phyloP scores from a whole-genome alignment of 345 rosid species.

The Theobroma cacao region DNA sequence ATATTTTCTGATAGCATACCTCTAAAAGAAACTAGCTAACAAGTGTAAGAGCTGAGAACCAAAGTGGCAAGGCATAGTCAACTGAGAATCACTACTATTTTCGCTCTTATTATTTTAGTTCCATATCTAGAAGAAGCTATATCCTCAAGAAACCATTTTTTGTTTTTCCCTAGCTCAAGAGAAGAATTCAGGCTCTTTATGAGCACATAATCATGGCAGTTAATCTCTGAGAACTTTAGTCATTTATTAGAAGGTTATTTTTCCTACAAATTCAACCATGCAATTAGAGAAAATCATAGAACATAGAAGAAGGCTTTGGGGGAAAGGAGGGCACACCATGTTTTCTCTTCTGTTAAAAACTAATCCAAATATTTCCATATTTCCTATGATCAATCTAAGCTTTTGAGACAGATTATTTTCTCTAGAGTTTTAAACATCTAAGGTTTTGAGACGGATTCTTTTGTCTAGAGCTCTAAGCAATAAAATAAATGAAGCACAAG shows the following conservation, averaged over 20 bases:
- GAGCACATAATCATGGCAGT: background rate
- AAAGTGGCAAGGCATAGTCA: background rate
- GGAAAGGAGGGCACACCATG: background rate
- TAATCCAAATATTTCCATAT: background rate
- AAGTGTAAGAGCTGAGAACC: background rate
- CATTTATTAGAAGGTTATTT: background rate
- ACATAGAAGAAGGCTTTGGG: background rate
- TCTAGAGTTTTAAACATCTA: background rate
- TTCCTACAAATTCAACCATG: background rate
- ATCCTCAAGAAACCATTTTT: background rate
- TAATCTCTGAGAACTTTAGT: background rate
- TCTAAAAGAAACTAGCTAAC: background rate
- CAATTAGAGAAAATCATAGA: background rate
- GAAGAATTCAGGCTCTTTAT: background rate
- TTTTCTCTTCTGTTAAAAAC: background rate
- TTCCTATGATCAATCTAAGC: background rate
- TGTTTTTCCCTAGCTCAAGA: background rate
- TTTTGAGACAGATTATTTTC: background rate
- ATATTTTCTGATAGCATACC: background rate
- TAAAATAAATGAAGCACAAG: background rate
- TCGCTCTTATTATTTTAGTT: background rate
- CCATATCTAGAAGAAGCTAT: background rate
- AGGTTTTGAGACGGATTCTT: background rate
- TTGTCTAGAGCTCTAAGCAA: background rate
- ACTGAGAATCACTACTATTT: background rate